These are phyloP conservation scores for Eimeria sp. DNA, from an alignment of 169 alveolate genomes.

Conservation along the genomic window DNA sequence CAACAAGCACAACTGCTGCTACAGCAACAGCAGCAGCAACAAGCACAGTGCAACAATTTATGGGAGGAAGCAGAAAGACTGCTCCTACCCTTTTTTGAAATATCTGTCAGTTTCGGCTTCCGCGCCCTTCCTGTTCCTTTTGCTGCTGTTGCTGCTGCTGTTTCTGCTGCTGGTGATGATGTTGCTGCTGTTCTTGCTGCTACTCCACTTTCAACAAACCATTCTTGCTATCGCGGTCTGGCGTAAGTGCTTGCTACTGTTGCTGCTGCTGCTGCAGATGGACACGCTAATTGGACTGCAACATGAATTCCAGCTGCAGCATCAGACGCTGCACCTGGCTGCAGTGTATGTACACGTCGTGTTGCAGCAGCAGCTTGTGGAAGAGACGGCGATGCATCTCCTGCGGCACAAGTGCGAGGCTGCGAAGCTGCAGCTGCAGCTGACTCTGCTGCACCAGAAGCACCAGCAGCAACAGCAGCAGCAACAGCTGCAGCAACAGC, in stretches of 20 bases:
- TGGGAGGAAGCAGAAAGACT: neutral
- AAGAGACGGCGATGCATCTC: constrained; percentile 8
- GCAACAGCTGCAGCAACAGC: neutral
- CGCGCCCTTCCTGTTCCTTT: too few species aligned
- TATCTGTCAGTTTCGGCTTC: neutral
- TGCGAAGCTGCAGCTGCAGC: constrained; percentile 14
- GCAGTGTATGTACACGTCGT: constrained; percentile 9
- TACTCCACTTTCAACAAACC: neutral
- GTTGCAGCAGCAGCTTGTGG: constrained; percentile 37
- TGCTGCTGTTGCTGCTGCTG: neutral
- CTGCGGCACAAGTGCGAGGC: neutral
- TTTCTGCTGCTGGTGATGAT: neutral
- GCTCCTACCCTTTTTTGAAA: neutral
- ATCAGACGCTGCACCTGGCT: constrained; percentile 3
- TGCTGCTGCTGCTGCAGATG: constrained; percentile 13
- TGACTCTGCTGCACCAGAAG: constrained; percentile 3
- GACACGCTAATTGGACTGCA: constrained; percentile 2
- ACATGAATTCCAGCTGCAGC: constrained; percentile 39
- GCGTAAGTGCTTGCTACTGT: neutral
- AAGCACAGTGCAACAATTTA: constrained; percentile 5
- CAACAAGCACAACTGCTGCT: constrained; percentile 1
- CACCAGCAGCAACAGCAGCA: constrained; percentile 5
- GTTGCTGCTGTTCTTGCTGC: constrained; percentile 17
- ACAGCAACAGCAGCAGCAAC: constrained; percentile 24
- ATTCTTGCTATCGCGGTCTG: neutral